These are phyloP conservation scores for Mycena olivaceomarginata DNA, from an alignment of 768 basidiomycete species.

Conservation along the genomic window DNA sequence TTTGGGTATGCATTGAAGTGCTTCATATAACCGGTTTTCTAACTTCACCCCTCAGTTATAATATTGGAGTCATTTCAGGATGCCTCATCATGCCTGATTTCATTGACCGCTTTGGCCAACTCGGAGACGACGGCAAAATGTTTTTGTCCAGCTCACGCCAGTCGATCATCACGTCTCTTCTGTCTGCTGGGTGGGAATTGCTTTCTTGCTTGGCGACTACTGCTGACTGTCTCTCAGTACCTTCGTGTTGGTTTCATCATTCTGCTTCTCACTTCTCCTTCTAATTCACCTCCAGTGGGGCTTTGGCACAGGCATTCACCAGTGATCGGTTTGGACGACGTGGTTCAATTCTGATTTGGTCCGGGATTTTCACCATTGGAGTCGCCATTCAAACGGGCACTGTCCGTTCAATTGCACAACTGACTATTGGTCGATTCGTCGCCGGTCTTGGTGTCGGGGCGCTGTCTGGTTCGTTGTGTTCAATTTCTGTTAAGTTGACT, in stretches of 20 bases:
- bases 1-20: slow-evolving; percentile 67
- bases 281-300: slow-evolving; percentile 63
- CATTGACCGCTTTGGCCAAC: slow-evolving; percentile 78
- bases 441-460: slow-evolving; percentile 89
- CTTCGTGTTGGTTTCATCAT: slow-evolving; percentile 64
- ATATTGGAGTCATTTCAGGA: slow-evolving; percentile 88
- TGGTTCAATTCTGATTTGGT: slow-evolving; percentile 87
- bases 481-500: background rate
- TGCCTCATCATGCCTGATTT: slow-evolving; percentile 90
- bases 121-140: slow-evolving; percentile 64
- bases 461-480: slow-evolving; percentile 71
- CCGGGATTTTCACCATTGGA: slow-evolving; percentile 82
- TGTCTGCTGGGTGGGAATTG: slow-evolving; percentile 80
- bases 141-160: slow-evolving; percentile 78
- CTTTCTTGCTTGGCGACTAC: background rate
- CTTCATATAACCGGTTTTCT: background rate
- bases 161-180: slow-evolving; percentile 86
- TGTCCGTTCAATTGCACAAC: slow-evolving; percentile 73
- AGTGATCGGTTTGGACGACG: slow-evolving; percentile 83
- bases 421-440: slow-evolving; percentile 84
- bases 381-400: slow-evolving; percentile 84
- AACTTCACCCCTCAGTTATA: slow-evolving; percentile 55
- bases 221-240: slow-evolving; percentile 56
- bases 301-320: slow-evolving; percentile 83
- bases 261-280: background rate